Evolutionary conservation across 345 rosid species (phyloP), one percentile per base, ranked within the genome.

Genomic region (Mercurialis annua): DNA sequence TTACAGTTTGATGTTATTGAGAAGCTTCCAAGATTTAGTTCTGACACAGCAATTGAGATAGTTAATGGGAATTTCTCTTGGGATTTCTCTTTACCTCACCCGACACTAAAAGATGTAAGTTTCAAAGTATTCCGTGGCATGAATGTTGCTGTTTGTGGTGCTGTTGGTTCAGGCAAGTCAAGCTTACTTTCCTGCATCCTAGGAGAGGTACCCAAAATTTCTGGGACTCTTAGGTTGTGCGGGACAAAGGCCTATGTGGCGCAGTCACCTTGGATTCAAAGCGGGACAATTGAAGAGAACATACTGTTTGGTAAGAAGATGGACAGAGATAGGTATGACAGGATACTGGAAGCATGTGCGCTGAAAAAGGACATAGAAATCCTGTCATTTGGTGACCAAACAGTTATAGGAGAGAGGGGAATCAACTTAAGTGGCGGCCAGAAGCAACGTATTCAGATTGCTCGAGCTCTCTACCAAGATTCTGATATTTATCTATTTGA

Each of bases 181-280:
- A 90, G 87, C 73, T 75, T 90, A 36, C 86, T 90, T 47, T 85
- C 94, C 30, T 83, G 84, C 64, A 79, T 90, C 64, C 73, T 90
- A 42, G 94, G 86, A 65, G 97, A 90, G 71, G 73, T 86, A 15
- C 84, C 88, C 0, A 90, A 82, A 76, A 66, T 83, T 65, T 84
- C 90, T 0, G 96, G 98, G 50, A 70, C 79, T 14, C 53, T 85
- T 29, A 84, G 77, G 74, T 67, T 92, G 59, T 76, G 83, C 65
- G 98, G 97, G 60, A 74, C 81, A 31, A 90, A 77, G 75, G 97
- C 95, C 27, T 90, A 85, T 24, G 92, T 90, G 64, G 76, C 97
- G 21, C 98, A 90, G 58, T 84, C 95, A 52, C 85, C 98, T 59
- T 92, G 98, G 98, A 92, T 92, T 55, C 91, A 87, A 74, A 88